These are phyloP conservation scores for Symbiotaphrina buchneri DNA, from an alignment of 495 filamentous ascomycete species.

Conservation along the genomic window DNA sequence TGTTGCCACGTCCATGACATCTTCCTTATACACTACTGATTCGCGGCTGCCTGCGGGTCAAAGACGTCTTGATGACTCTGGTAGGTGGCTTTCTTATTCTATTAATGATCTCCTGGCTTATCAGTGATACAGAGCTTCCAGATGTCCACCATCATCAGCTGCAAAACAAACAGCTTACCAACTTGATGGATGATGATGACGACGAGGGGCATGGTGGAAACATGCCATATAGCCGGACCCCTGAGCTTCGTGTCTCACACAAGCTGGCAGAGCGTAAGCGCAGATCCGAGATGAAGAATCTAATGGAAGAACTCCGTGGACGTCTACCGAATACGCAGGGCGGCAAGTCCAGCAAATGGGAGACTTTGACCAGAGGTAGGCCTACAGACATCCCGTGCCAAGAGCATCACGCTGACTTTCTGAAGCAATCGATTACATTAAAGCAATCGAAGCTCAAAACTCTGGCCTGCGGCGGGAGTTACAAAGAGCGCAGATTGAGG, in stretches of 20 bases:
- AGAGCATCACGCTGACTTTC: slow-evolving; percentile 8
- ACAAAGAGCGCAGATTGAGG: slow-evolving; percentile 19
- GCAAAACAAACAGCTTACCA: slow-evolving; percentile 49
- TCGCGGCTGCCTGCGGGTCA: no score
- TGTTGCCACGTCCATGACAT: no score
- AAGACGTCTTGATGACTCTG: no score
- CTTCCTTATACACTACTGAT: no score
- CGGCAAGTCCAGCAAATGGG: slow-evolving; percentile 96
- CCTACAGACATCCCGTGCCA: slow-evolving; percentile 4
- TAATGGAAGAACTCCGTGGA: slow-evolving; percentile 71
- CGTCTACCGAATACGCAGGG: slow-evolving; percentile 71
- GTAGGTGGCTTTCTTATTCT: no score
- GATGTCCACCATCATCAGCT: slow-evolving; percentile 51
- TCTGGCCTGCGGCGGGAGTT: slow-evolving; percentile 13
- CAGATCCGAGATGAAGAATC: slow-evolving; percentile 92
- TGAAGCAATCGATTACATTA: slow-evolving; percentile 23
- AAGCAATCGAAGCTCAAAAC: slow-evolving; percentile 14
- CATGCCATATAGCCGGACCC: slow-evolving; percentile 81
- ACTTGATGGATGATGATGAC: slow-evolving; percentile 34
- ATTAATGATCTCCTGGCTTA: no score
- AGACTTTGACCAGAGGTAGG: slow-evolving; percentile 85
- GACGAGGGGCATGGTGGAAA: slow-evolving; percentile 14
- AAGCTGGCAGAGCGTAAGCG: slow-evolving; percentile 93
- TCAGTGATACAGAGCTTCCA: slow-evolving; percentile 15
- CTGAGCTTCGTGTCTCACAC: slow-evolving; percentile 84